A percentile compares a stretch with the other conserved stretches of the same genome.
These are phyloP conservation scores for Coemansia biformis DNA, from an alignment of 192 early-diverging fungal species.

Conservation along the genomic window DNA sequence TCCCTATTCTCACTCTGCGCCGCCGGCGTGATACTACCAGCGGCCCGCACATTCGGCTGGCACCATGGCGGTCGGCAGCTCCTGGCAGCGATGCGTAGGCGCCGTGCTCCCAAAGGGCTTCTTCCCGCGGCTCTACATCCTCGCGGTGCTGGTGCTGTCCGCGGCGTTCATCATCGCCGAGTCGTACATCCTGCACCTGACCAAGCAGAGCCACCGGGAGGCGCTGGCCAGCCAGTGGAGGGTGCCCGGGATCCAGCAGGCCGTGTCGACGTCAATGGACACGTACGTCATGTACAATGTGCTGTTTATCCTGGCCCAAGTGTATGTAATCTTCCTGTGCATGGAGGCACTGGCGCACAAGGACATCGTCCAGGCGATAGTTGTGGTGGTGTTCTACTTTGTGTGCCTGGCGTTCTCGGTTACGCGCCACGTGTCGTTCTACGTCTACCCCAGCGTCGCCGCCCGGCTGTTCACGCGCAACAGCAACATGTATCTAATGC, in stretches of 20 bases:
- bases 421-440: conserved; percentile 31
- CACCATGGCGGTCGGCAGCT: background rate
- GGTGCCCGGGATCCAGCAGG: conserved; percentile 27
- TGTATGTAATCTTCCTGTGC: conserved; percentile 40
- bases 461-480: conserved; percentile 34
- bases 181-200: conserved; percentile 35
- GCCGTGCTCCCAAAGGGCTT: conserved; percentile 17
- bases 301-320: conserved; percentile 43
- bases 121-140: conserved; percentile 24
- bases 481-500: conserved; percentile 36
- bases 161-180: conserved; percentile 36
- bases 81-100: background rate
- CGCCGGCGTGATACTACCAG: too few species aligned
- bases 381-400: conserved; percentile 40
- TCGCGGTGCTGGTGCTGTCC: conserved; percentile 25
- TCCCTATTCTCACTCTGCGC: too few species aligned
- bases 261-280: conserved; percentile 32
- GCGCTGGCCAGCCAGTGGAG: conserved; percentile 26
- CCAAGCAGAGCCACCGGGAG: conserved; percentile 6
- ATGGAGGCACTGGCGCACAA: conserved; percentile 32
- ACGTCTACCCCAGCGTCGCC: conserved; percentile 27
- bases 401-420: conserved; percentile 23
- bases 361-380: conserved; percentile 47
- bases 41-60: too few species aligned
- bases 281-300: conserved; percentile 46